These are phyloP conservation scores for Detonula confervacea DNA, from an alignment of 352 stramenopile species.

Conservation along the genomic window DNA sequence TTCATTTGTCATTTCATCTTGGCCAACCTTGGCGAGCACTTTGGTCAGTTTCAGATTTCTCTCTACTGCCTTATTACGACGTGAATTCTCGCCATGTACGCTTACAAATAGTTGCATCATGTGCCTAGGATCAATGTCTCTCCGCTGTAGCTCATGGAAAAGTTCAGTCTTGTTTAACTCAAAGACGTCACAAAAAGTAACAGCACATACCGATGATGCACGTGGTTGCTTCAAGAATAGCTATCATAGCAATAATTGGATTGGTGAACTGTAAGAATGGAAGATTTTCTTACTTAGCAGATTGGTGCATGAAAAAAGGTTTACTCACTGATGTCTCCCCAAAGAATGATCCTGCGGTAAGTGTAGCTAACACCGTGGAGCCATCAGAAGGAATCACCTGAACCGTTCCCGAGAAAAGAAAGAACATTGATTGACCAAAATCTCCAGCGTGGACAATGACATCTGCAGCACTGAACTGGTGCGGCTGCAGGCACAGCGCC, in stretches of 20 bases:
- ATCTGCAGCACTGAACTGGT: slow-evolving; percentile 66
- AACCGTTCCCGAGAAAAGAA: slow-evolving; percentile 63
- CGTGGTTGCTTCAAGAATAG: slow-evolving; percentile 76
- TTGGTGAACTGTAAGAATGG: no score
- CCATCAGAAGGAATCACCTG: slow-evolving; percentile 59
- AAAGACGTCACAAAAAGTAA: slow-evolving; percentile 76
- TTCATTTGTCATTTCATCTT: slow-evolving; percentile 29
- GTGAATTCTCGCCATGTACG: slow-evolving; percentile 58
- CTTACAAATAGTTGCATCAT: slow-evolving; percentile 65
- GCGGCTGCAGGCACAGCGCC: slow-evolving; percentile 59
- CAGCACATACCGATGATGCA: slow-evolving; percentile 55
- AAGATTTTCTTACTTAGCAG: no score
- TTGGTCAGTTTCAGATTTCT: slow-evolving; percentile 60
- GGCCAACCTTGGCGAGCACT: slow-evolving; percentile 57
- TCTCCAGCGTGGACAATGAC: slow-evolving; percentile 72
- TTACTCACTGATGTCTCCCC: slow-evolving; percentile 60
- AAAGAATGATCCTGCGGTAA: slow-evolving; percentile 69
- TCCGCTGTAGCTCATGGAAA: slow-evolving; percentile 60
- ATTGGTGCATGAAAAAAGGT: slow-evolving; percentile 10
- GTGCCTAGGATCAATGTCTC: slow-evolving; percentile 56
- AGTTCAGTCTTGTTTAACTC: slow-evolving; percentile 61
- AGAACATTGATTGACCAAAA: slow-evolving; percentile 74
- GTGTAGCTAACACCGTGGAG: slow-evolving; percentile 69
- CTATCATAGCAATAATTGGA: no score
- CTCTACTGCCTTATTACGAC: slow-evolving; percentile 63